Base-by-base conservation (phyloP, 352 stramenopile species). In the Pythium apleroticum region DNA sequence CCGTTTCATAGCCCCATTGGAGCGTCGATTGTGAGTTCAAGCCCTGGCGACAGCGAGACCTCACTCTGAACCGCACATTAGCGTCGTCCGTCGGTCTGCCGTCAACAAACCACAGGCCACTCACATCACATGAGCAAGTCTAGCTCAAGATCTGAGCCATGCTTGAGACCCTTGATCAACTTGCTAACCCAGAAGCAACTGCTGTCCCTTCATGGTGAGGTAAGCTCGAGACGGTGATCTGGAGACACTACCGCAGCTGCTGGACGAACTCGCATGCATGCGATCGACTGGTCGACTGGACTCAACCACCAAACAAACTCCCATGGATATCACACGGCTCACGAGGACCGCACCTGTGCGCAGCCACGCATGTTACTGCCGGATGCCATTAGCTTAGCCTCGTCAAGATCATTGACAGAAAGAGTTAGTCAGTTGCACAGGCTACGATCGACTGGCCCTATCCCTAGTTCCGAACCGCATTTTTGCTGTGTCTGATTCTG, bases 321-420 rank as follows among this genome's bases (percentile, higher is more conserved):
- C n/a, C 33, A 12, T 19, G 8, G 3, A 41, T 17, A 17, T 41
- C 12, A 11, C 8, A 41, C 3, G 33, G 33, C 8, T 41, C 33
- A 12, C 12, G 3, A 41, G 12, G 11, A n/a, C n/a, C n/a, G n/a
- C n/a, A n/a, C n/a, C n/a, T n/a, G n/a, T n/a, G n/a, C n/a, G n/a
- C n/a, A n/a, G n/a, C n/a, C n/a, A n/a, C 3, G 33, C 30, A 17
- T 11, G 43, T 50, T 50, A 50, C 43, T 50, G n/a, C 12, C 20
- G 43, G 43, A 22, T 50, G 43, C 20, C 17, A 50, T 50, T 50
- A 50, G 43, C 43, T 50, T 50, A 50, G 43, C n/a, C 17, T 28
- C n/a, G 17, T 24, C 43, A 27, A 20, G 43, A 6, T 10, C 6
- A n/a, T 14, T 22, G 5, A 20, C 1, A 22, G 5, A 11, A 22